Base-by-base conservation (phyloP, 129 eudicot genomes). In the Centrapalus pauciflorus region DNA sequence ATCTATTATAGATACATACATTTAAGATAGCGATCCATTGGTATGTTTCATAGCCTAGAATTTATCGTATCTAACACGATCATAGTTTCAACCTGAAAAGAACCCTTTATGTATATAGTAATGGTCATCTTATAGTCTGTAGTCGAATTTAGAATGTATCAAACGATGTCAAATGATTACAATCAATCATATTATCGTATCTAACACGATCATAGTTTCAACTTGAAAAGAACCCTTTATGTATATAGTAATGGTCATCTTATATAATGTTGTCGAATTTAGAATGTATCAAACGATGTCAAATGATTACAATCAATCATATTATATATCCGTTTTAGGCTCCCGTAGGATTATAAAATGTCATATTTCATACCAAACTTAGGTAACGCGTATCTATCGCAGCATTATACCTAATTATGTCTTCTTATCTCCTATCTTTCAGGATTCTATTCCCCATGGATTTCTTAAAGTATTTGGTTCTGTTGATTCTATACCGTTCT, bases 381-480 rank as follows among this genome's bases (percentile, higher is more conserved):
- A n/a, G n/a, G 45, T 27, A 48, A 11, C 25, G 1, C 24, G 4
- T 41, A 35, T 14, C 2, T 67, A 21, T 10, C 1, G 60, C 45
- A 17, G 21, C 60, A 57, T 21, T 19, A 4, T 4, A 9, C 29
- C 27, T 43, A 24, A 14, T 43, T 30, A 26, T 17, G 6, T 5
- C 2, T 19, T 8, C 11, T 52, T 54, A 33, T 9, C 37, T 37
- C 13, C 25, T 7, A 12, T 12, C 48, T 56, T 29, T 25, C 85
- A 87, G 95, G 81, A 66, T 69, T 80, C 76, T 63, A 29, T 59
- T 28, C 32, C 26, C 25, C 57, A 70, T 61, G 89, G 89, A 4
- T n/a, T 77, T 51, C 79, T 90, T 65, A 74, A 71, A 62, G 62
- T 88, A 29, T 73, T 27, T 33, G 90, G 80, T 33, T 79, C 74